Base-by-base conservation (phyloP, 2,329 filamentous ascomycete genomes). In the Blastomyces silverae region DNA sequence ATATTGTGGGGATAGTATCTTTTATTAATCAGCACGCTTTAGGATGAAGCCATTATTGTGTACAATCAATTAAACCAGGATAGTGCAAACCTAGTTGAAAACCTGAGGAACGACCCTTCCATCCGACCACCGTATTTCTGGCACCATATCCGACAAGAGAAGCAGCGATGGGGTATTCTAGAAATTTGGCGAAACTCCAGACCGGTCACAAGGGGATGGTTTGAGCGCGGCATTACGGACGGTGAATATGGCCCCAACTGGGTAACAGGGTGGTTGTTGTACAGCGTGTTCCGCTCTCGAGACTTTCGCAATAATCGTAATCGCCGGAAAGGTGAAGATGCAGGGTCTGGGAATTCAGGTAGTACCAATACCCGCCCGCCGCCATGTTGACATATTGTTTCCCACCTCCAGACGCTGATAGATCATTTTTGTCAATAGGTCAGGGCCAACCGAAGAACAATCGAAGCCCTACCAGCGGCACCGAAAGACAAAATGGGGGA, bases 221-320 rank as follows among this genome's bases (percentile, higher is more conserved):
- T 80, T 62, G 76, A 79, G 55, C 74, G 71, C 6, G 78, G 78
- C 28, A 71, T 69, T 25, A 79, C 77, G 0, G 74, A 72, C 37
- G 77, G 78, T 65, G 78, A 80, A 69, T 77, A 79, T 65, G 77
- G 75, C 8, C 78, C 78, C 6, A 80, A 80, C 64, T 80, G 78
- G 78, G 78, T 80, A 17, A 76, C 78, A 0, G 75, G 77, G 20
- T 80, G 78, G 78, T 71, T 80, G 71, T 70, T 80, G 68, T 80
- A 80, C 69, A 80, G 78, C 66, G 78, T 80, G 37, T 80, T 80
- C 70, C 76, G 78, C n/a, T 79, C 78, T 25, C 70, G 78, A 62
- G 78, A 80, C 71, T 75, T 78, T 64, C 73, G 78, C 61, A 80
- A 80, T 70, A 79, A 80, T 71, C 76, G 78, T 31, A 79, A 78